Evolutionary conservation across 176 grass and related monocot species (phyloP).

Genomic region (Zizania latifolia): DNA sequence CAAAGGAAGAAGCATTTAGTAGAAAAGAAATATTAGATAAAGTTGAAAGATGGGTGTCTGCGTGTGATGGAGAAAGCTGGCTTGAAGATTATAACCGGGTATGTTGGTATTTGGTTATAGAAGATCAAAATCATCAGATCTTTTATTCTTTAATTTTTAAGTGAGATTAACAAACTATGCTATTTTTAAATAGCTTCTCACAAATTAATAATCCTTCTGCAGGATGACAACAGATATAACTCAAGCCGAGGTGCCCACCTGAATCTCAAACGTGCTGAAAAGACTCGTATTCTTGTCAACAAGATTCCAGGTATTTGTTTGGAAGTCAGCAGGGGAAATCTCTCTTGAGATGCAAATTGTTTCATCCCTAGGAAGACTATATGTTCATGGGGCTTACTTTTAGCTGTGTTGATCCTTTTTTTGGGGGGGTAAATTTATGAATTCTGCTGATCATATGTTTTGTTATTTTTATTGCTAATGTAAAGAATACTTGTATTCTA

Average conservation of each 20-base stretch:
- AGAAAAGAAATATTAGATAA: slow-evolving; percentile 98
- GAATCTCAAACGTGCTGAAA: slow-evolving; percentile 97
- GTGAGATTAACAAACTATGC: too few relatives aligned
- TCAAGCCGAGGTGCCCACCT: slow-evolving; percentile 95
- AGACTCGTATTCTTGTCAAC: slow-evolving; percentile 88
- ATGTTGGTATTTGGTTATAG: slow-evolving; percentile 15
- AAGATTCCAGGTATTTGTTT: slow-evolving; percentile 86
- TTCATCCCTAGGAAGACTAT: background rate
- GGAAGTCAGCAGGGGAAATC: background rate
- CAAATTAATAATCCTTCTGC: slow-evolving; percentile 19
- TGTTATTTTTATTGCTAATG: slow-evolving; percentile 18
- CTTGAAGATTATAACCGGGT: slow-evolving; percentile 99
- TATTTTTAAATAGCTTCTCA: slow-evolving; percentile 24
- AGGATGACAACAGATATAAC: slow-evolving; percentile 99
- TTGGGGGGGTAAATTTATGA: background rate
- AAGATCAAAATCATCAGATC: background rate
- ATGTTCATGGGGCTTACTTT: background rate
- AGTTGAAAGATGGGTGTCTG: slow-evolving; percentile 96
- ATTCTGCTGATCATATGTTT: background rate
- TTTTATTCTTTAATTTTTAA: too few relatives aligned
- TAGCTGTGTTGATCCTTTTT: background rate
- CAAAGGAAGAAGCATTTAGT: slow-evolving; percentile 94
- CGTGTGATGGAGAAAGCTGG: slow-evolving; percentile 98
- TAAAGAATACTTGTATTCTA: slow-evolving; percentile 34
- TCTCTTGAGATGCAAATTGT: background rate